Evolutionary conservation across 192 early-diverging fungal genomes (phyloP), one percentile per base, ranked within the genome.

Genomic region (Dimargaris xerosporica): DNA sequence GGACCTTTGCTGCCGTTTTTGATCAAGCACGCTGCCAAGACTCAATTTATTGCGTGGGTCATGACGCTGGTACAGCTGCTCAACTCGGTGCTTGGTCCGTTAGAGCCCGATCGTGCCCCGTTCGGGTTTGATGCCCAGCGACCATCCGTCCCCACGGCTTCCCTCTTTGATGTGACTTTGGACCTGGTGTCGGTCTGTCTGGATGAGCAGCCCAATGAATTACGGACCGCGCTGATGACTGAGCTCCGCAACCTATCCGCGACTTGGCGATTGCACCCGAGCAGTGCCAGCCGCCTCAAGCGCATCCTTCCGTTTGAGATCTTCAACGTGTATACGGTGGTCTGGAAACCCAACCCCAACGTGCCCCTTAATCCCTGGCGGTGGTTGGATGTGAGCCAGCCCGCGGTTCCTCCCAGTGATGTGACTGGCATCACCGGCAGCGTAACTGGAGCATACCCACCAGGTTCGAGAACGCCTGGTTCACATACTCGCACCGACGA

Each of bases 231-330:
- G 17, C 26, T 60, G 5, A 25, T 60, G 41, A n/a, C 41, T 43
- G 43, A 60, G 26, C 58, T 60, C 6, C 39, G 58, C 41, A 30
- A 42, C 34, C 58, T 60, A 12, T 25, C 43, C 1, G 58, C 23
- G 34, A 19, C 34, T 11, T 17, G 31, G n/a, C 28, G n/a, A 5
- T 34, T 44, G 3, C n/a, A 60, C 7, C 58, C 58, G 17, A 13
- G 17, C 26, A 23, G 19, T 44, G 34, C 58, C 58, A 21, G 17
- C 5, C 31, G 58, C 41, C 43, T 60, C 12, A 30, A 39, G n/a
- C 58, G 58, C 19, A 60, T 60, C 21, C 43, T 60, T 19, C 58
- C 58, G 21, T 60, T 25, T 39, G 58, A 60, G 39, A n/a, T 60
- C 3, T 9, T 42, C 13, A 60, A 60, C 26, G 42, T 60, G 3